Base-by-base conservation (phyloP, 2,329 filamentous ascomycete species). In the Curvularia lunata region DNA sequence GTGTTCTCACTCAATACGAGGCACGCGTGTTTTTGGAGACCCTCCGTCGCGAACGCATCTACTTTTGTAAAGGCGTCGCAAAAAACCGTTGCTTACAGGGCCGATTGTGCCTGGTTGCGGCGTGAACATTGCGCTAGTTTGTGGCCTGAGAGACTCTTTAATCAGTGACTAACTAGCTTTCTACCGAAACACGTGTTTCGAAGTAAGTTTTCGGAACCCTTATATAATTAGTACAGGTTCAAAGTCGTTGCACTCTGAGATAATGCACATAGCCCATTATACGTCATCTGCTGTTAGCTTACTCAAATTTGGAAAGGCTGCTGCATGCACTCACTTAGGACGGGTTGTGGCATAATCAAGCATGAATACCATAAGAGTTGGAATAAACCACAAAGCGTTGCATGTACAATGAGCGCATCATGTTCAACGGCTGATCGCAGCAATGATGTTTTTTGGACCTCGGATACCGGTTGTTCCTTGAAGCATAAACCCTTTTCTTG, bases 331-430 rank as follows among this genome's bases (percentile, higher is more conserved):
- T 43, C 7, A 4, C 3, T 9, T 9, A 19, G 18, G 13, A 42
- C 21, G 30, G 28, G 16, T 38, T 21, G 10, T 43, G 18, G 30
- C 25, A 19, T 40, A 30, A 46, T 27, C 19, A 16, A 34, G 41
- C 9, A 48, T 21, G 52, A 56, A 45, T 54, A 27, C 57, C 40
- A 45, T 10, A 34, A 5, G 54, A 49, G 40, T 40, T 30, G 23
- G 38, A 45, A n/a, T 13, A 48, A 43, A 38, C 53, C 25, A 41
- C 37, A 30, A 51, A 45, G 28, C 25, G 19, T 46, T 23, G 34
- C 47, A 37, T 23, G 34, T 41, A 37, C 16, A 6, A 10, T 21
- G 10, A 3, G 13, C 9, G 43, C 9, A 5, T 19, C 18, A 18
- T 21, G 4, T 9, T 30, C 8, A 30, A 30, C 10, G 28, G 10